Evolutionary conservation across 106 monocot genomes (phyloP).

Genomic region (Dendrobium nobile): DNA sequence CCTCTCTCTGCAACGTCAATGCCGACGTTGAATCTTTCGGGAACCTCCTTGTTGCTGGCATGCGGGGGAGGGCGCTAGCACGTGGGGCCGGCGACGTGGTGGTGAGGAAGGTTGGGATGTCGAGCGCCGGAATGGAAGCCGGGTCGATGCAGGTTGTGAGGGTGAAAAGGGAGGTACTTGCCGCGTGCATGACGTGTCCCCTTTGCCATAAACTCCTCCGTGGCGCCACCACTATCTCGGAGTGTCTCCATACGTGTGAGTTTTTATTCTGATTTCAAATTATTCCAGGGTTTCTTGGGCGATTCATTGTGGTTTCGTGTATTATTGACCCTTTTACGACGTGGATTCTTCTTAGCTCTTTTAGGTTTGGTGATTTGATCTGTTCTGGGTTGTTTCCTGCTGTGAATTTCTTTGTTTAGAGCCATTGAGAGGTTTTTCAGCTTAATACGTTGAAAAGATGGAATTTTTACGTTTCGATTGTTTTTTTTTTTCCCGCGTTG

Average conservation of each 20-base stretch:
- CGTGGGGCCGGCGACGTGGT: background rate
- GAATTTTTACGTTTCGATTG: background rate
- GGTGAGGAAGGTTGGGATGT: background rate
- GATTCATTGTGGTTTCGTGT: background rate
- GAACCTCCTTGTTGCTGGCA: background rate
- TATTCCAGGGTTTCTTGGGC: background rate
- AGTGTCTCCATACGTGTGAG: constrained; percentile 96
- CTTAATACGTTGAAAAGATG: background rate
- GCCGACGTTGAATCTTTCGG: background rate
- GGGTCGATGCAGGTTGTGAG: constrained; percentile 7
- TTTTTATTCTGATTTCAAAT: background rate
- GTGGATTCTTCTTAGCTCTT: background rate
- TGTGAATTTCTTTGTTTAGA: background rate
- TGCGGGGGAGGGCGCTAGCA: background rate
- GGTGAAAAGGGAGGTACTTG: constrained; percentile 7
- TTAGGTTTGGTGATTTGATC: background rate
- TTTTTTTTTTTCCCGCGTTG: background rate
- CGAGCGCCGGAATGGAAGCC: background rate
- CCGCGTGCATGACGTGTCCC: constrained; percentile 68
- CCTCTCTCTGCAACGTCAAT: constrained; percentile 9
- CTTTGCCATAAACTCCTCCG: constrained; percentile 68
- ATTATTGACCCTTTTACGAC: background rate
- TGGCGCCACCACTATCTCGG: constrained; percentile 92
- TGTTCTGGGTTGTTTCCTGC: background rate
- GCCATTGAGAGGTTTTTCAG: too few species aligned